Conservation (phyloP, 306 rosid genomes). For the Mimosa pudica region DNA sequence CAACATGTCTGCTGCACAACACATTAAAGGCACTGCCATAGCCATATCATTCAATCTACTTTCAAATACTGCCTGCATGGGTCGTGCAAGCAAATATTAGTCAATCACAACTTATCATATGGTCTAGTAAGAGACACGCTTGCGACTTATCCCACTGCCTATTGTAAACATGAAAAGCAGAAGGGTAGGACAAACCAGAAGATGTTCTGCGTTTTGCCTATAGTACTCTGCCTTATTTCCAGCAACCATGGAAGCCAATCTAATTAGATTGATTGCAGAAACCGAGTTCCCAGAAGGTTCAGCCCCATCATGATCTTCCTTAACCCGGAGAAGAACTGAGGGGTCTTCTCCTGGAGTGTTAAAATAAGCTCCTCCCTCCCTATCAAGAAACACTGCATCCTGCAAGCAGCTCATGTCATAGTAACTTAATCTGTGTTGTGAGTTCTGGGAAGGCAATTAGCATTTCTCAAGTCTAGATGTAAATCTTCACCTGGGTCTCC, state of each 20-base stretch:
- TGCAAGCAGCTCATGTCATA: conserved; percentile 46
- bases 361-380: conserved; percentile 87
- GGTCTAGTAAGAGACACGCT: conserved; percentile 21
- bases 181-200: conserved; percentile 59
- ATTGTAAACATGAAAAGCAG: conserved; percentile 7
- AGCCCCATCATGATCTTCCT: conserved; percentile 96
- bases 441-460: background rate
- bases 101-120: conserved; percentile 19
- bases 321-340: conserved; percentile 82
- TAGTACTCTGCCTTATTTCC: conserved; percentile 65
- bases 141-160: conserved; percentile 19
- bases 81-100: conserved; percentile 22
- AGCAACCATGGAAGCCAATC: conserved; percentile 74
- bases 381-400: conserved; percentile 92
- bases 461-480: conserved; percentile 7
- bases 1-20: conserved; percentile 86
- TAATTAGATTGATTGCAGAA: conserved; percentile 73
- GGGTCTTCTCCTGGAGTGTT: conserved; percentile 90
- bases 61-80: conserved; percentile 82
- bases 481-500: conserved; percentile 71
- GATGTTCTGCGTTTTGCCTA: conserved; percentile 76
- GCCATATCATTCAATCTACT: conserved; percentile 72
- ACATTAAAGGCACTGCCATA: conserved; percentile 98
- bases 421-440: conserved; percentile 3
- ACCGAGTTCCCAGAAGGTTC: conserved; percentile 97